Evolutionary conservation across 768 basidiomycete genomes (phyloP).

Genomic region (Hygrophorus pudorinus): DNA sequence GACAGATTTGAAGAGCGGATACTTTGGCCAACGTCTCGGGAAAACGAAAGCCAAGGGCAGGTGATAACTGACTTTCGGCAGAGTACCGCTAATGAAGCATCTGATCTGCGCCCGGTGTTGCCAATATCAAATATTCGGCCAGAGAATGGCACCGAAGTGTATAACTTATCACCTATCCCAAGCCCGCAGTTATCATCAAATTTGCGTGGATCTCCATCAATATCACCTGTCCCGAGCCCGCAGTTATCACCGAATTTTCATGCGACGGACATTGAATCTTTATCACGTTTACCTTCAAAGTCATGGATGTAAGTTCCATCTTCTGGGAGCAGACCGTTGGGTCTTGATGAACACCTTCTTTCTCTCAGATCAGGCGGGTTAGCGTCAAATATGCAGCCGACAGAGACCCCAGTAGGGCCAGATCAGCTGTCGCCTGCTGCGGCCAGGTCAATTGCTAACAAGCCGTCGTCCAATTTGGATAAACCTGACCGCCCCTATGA

Average conservation of each 20-base stretch:
- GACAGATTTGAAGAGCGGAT: background rate
- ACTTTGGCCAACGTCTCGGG: constrained; percentile 4
- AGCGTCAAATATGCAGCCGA: too few relatives aligned
- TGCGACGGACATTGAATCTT: too few relatives aligned
- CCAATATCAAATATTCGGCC: too few relatives aligned
- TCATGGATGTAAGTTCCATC: background rate
- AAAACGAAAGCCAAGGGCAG: constrained; percentile 5
- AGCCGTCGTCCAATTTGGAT: background rate
- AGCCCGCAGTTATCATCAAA: background rate
- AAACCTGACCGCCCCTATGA: constrained; percentile 11
- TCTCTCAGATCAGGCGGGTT: too few relatives aligned
- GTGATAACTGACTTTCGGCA: too few relatives aligned
- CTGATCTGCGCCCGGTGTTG: background rate
- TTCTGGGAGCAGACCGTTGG: background rate
- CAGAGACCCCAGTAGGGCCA: too few relatives aligned
- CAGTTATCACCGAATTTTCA: too few relatives aligned
- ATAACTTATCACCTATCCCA: background rate
- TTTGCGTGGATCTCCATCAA: background rate
- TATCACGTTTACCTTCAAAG: background rate
- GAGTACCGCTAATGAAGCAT: constrained; percentile 1
- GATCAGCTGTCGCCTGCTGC: background rate
- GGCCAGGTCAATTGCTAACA: background rate
- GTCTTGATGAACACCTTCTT: too few relatives aligned
- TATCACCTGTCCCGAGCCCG: background rate
- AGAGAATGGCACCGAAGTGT: too few relatives aligned